A percentile compares a stretch with the other conserved stretches of the same genome.
These are phyloP conservation scores for Trichophyton equinum DNA, from an alignment of 2,329 filamentous ascomycete species.

Conservation along the genomic window DNA sequence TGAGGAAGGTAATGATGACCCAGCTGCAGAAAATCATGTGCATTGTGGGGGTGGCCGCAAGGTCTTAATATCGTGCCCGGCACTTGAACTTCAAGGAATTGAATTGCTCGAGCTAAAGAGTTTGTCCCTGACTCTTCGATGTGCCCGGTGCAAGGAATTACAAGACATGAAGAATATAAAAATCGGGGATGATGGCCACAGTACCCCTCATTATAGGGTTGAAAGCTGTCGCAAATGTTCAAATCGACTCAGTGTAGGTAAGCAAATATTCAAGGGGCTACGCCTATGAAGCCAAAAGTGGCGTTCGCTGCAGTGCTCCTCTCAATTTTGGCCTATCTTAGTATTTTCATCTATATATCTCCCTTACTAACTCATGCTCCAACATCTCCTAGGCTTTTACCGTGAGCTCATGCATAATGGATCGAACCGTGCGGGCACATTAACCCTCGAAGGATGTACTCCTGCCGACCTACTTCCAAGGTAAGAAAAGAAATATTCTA, in stretches of 20 bases:
- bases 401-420: slow-evolving; percentile 59
- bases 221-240: slow-evolving; percentile 46
- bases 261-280: not conserved
- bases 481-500: slow-evolving; percentile 24
- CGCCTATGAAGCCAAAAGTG: not conserved
- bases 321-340: too few relatives aligned
- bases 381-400: slow-evolving; percentile 39
- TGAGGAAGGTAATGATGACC: slow-evolving; percentile 28
- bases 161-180: slow-evolving; percentile 58
- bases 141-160: slow-evolving; percentile 61
- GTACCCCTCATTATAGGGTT: slow-evolving; percentile 28
- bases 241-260: slow-evolving; percentile 37
- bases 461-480: slow-evolving; percentile 63
- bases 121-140: slow-evolving; percentile 61
- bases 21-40: slow-evolving; percentile 23
- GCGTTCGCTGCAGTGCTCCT: not conserved
- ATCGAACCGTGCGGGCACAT: slow-evolving; percentile 63
- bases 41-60: slow-evolving; percentile 46
- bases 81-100: slow-evolving; percentile 62
- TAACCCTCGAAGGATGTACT: slow-evolving; percentile 63
- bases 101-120: slow-evolving; percentile 59
- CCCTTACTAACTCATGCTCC: not conserved
- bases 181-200: slow-evolving; percentile 36
- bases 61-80: slow-evolving; percentile 67
- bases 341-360: not conserved